Conservation (phyloP, 2,329 filamentous ascomycete species). For the Arthrobotrys sinensis region DNA sequence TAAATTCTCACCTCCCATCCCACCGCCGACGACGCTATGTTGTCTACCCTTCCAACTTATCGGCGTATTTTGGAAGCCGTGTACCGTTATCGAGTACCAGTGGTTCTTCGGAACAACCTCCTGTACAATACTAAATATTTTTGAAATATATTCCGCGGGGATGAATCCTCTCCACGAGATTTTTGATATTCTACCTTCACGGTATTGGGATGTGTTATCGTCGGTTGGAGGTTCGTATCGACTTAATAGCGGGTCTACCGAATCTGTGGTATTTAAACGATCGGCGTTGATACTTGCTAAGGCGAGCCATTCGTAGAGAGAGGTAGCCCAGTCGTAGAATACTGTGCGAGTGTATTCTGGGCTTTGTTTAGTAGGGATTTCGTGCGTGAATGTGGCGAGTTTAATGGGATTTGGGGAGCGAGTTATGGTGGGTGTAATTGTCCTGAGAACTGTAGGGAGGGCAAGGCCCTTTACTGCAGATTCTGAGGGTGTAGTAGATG, state of each 20-base stretch:
- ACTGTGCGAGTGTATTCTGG: constrained; percentile 69
- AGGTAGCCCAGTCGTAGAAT: constrained; percentile 76
- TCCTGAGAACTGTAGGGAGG: constrained; percentile 31
- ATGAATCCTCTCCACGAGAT: constrained; percentile 63
- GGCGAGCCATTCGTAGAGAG: constrained; percentile 82
- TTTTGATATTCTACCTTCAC: constrained; percentile 49
- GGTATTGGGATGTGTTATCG: neutral
- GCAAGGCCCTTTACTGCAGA: constrained; percentile 32
- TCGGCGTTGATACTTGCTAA: constrained; percentile 78
- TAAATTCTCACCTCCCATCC: constrained; percentile 63
- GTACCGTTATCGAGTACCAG: constrained; percentile 63
- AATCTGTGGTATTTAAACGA: constrained; percentile 73
- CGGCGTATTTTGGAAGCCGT: constrained; percentile 64
- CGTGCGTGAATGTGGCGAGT: constrained; percentile 44
- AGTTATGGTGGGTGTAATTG: constrained; percentile 4
- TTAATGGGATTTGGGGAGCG: constrained; percentile 21
- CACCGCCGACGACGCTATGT: constrained; percentile 61
- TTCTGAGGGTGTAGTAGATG: constrained; percentile 63
- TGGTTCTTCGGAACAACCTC: constrained; percentile 12
- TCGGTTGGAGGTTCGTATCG: constrained; percentile 43
- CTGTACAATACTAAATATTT: constrained; percentile 51
- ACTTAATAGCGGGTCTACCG: constrained; percentile 78
- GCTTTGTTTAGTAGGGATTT: constrained; percentile 62
- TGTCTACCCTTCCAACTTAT: constrained; percentile 62
- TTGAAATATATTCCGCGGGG: constrained; percentile 61